phyloP scores from a whole-genome alignment of 495 filamentous ascomycete genomes.

The Pyrenula aspistea region DNA sequence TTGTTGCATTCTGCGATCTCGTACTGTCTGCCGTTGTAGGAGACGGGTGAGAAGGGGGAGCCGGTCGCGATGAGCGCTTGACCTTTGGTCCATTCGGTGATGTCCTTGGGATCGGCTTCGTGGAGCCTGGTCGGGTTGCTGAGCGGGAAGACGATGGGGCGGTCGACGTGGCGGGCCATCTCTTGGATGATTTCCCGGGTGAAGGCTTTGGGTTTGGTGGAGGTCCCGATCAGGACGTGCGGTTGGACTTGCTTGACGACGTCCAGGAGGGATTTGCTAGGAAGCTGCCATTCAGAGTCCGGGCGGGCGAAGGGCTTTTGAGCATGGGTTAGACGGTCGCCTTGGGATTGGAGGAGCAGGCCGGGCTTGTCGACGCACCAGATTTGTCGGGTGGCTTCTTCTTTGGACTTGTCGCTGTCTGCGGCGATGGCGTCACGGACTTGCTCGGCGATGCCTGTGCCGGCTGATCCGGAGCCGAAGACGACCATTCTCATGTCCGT shows the following conservation, averaged over 20 bases:
- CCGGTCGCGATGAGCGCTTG: slow-evolving; percentile 76
- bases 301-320: slow-evolving; percentile 57
- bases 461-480: slow-evolving; percentile 78
- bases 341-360: slow-evolving; percentile 53
- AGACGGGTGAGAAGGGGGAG: slow-evolving; percentile 69
- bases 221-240: slow-evolving; percentile 74
- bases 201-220: slow-evolving; percentile 70
- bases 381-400: slow-evolving; percentile 70
- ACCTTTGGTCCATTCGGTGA: slow-evolving; percentile 68
- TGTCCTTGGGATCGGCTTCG: slow-evolving; percentile 69
- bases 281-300: slow-evolving; percentile 52
- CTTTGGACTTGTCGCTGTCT: slow-evolving; percentile 52
- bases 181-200: slow-evolving; percentile 60
- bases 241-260: slow-evolving; percentile 65
- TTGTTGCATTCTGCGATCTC: slow-evolving; percentile 87
- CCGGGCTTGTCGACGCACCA: slow-evolving; percentile 85
- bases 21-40: slow-evolving; percentile 48
- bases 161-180: slow-evolving; percentile 68
- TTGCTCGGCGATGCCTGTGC: slow-evolving; percentile 77
- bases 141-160: slow-evolving; percentile 73
- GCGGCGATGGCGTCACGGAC: slow-evolving; percentile 65
- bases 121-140: slow-evolving; percentile 81
- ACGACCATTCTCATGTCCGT: slow-evolving; percentile 57
- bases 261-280: slow-evolving; percentile 42
- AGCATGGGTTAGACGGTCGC: slow-evolving; percentile 44